These are phyloP conservation scores for Orbilia javanica DNA, from an alignment of 2,329 filamentous ascomycete species.

Conservation along the genomic window DNA sequence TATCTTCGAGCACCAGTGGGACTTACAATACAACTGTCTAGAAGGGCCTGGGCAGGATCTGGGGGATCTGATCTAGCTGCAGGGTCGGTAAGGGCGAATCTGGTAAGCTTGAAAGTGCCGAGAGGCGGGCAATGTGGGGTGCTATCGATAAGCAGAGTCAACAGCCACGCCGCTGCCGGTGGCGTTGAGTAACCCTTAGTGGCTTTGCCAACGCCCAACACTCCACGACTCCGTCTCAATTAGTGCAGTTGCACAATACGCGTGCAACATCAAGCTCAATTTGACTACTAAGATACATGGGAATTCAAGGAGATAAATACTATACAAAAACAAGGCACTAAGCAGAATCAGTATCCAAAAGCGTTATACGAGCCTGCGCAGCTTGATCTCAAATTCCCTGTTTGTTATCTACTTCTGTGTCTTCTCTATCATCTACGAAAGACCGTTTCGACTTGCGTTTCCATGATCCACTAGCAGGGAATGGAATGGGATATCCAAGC, in stretches of 20 bases:
- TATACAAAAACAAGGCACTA: no score
- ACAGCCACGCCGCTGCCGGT: not conserved
- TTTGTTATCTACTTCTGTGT: no score
- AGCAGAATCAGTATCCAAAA: no score
- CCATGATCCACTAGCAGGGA: no score
- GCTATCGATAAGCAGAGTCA: constrained; percentile 11
- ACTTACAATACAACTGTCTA: not conserved
- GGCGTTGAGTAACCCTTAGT: constrained; percentile 15
- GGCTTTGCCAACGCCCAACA: constrained; percentile 9
- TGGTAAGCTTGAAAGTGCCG: constrained; percentile 11
- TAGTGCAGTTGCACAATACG: no score
- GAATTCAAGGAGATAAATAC: no score
- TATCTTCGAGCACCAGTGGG: not conserved
- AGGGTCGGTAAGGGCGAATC: not conserved
- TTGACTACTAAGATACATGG: no score
- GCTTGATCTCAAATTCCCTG: no score
- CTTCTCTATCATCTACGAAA: no score
- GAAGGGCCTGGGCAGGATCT: not conserved
- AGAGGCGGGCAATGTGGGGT: constrained; percentile 12
- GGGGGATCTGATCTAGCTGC: not conserved
- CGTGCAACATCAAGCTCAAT: no score
- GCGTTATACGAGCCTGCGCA: no score
- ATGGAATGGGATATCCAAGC: not conserved
- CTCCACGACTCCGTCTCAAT: not conserved
- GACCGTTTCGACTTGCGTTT: no score